Base-by-base conservation (phyloP, 169 alveolate genomes). In the Cryptosporidium canis region DNA sequence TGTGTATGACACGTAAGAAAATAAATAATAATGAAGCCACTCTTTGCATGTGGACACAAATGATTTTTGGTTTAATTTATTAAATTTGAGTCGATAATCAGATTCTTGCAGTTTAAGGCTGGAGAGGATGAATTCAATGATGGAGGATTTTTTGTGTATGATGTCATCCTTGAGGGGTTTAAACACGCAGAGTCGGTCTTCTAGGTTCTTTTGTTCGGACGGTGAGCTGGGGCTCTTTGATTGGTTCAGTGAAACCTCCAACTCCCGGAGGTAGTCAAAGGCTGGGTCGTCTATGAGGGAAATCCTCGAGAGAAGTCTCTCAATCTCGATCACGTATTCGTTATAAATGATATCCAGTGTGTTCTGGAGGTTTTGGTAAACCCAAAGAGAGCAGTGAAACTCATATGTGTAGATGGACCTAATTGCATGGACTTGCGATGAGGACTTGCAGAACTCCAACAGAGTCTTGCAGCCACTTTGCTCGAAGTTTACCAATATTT, bases 21-120 rank as follows among this genome's bases (percentile, higher is more conserved):
- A 77, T 37, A 77, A 12, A 21, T 41, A 77, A 27, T 77, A 77
- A 37, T 77, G 87, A 11, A 77, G 37, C 87, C 87, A 77, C 44
- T 77, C 87, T 55, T 41, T 77, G 37, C 39, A 41, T 43, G 53
- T 47, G 39, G 56, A 35, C 33, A 14, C 39, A 41, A 58, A 61
- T n/a, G 11, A 29, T 58, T 33, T 77, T 55, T 33, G 37, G 45
- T 37, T 58, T 41, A 18, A 21, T 21, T 39, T 53, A 39, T 37
- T 77, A 24, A 43, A 29, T 58, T 55, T 58, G 9, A 14, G 7
- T 0, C 24, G n/a, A 9, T 53, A 14, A 18, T 77, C 56, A 0
- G 68, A 61, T 12, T 61, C 47, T 41, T 35, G 35, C 16, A 35
- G 44, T 56, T 77, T 77, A 39, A 77, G 72, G n/a, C 67, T 8